Percentiles rank a stretch among this genome's conserved stretches.
These are phyloP conservation scores for Luvunga scandens DNA, from an alignment of 345 rosid genomes.

Conservation along the genomic window DNA sequence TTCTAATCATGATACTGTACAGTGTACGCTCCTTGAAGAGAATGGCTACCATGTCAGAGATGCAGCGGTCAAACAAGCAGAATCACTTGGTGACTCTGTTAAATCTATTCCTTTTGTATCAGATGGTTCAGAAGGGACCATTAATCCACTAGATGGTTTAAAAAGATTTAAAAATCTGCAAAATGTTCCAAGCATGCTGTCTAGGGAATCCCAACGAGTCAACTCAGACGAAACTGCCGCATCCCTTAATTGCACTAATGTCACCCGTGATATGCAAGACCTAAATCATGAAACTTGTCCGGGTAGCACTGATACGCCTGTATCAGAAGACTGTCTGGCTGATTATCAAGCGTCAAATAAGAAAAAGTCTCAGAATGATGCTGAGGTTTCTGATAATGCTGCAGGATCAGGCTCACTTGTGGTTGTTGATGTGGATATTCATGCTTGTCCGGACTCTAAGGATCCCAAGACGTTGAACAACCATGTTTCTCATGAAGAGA, in stretches of 20 bases:
- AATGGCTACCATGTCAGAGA: slow-evolving; percentile 26
- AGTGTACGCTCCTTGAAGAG: slow-evolving; percentile 29
- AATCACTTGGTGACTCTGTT: slow-evolving; percentile 24
- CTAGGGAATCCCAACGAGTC: slow-evolving; percentile 24
- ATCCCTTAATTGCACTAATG: slow-evolving; percentile 46
- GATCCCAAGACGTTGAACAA: slow-evolving; percentile 26
- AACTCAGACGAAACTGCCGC: slow-evolving; percentile 29
- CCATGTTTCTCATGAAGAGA: slow-evolving; percentile 22
- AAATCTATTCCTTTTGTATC: slow-evolving; percentile 11
- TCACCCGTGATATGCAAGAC: slow-evolving; percentile 43
- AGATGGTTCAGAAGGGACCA: slow-evolving; percentile 27
- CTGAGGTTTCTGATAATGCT: slow-evolving; percentile 18
- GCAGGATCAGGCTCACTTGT: slow-evolving; percentile 23
- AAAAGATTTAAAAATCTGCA: slow-evolving; percentile 33
- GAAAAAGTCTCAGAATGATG: slow-evolving; percentile 24
- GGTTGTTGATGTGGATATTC: slow-evolving; percentile 34
- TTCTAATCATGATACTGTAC: slow-evolving; percentile 25
- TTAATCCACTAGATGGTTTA: slow-evolving; percentile 27
- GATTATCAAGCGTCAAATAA: slow-evolving; percentile 26
- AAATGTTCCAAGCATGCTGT: slow-evolving; percentile 15
- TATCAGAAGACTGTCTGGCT: slow-evolving; percentile 24
- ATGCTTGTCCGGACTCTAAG: slow-evolving; percentile 25
- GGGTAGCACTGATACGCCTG: slow-evolving; percentile 10
- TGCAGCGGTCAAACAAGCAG: slow-evolving; percentile 26
- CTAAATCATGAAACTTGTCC: slow-evolving; percentile 23